Percentiles rank a stretch among this genome's conserved stretches.
Conservation (phyloP, 2,329 filamentous ascomycete species). For the Fusarium compactum region DNA sequence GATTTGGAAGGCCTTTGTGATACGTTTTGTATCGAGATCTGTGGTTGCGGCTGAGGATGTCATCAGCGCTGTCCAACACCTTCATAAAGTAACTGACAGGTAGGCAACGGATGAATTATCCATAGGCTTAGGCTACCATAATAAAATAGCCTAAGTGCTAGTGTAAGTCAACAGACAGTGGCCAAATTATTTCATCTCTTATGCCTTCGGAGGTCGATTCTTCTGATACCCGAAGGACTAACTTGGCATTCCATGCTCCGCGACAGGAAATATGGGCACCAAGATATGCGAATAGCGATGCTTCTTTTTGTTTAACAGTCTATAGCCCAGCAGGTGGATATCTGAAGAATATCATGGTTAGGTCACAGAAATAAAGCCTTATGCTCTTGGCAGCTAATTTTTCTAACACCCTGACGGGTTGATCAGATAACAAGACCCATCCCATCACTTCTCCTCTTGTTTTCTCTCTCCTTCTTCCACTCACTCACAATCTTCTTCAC, state of each 20-base stretch:
- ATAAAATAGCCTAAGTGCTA: no score
- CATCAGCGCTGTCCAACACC: background rate
- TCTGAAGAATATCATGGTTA: background rate
- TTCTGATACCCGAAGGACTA: no score
- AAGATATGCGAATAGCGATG: background rate
- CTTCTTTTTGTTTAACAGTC: background rate
- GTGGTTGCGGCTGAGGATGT: background rate
- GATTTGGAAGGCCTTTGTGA: background rate
- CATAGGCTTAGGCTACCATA: no score
- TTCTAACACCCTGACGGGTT: background rate
- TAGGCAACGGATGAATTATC: no score
- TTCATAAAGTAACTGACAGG: background rate
- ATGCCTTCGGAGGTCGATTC: no score
- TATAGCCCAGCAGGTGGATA: background rate
- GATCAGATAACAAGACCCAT: background rate
- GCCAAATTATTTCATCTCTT: no score
- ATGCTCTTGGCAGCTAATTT: background rate
- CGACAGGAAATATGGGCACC: background rate
- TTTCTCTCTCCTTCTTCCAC: constrained; percentile 32
- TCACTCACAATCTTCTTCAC: constrained; percentile 52
- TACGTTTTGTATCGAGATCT: background rate
- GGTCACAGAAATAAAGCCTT: background rate
- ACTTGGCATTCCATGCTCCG: background rate
- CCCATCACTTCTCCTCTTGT: constrained; percentile 9
- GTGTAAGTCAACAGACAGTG: no score